Evolutionary conservation across 1,139 yeast species (phyloP).

Genomic region (Pichia sp.): DNA sequence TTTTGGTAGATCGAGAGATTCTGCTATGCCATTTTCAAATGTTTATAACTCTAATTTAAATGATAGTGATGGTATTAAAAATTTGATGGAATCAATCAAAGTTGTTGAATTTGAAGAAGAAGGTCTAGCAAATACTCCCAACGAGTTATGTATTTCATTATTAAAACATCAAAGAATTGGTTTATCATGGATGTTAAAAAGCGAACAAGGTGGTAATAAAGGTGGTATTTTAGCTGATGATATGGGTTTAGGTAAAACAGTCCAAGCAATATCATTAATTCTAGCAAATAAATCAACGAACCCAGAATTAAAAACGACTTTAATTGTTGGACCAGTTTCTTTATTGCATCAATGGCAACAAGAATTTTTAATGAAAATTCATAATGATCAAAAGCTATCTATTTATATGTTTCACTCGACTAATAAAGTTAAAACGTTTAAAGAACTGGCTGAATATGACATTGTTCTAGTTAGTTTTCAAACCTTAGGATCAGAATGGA

Average conservation of each 20-base stretch:
- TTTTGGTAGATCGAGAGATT: background rate
- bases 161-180: slow-evolving; percentile 86
- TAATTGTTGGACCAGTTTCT: slow-evolving; percentile 82
- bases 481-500: slow-evolving; percentile 63
- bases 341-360: slow-evolving; percentile 78
- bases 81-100: slow-evolving; percentile 59
- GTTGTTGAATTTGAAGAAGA: slow-evolving; percentile 48
- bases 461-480: slow-evolving; percentile 75
- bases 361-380: slow-evolving; percentile 61
- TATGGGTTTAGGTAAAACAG: slow-evolving; percentile 92
- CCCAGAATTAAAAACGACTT: slow-evolving; percentile 44
- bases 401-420: slow-evolving; percentile 59
- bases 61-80: slow-evolving; percentile 41
- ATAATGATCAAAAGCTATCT: slow-evolving; percentile 38
- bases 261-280: slow-evolving; percentile 70
- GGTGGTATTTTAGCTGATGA: slow-evolving; percentile 92
- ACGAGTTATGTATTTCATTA: slow-evolving; percentile 54
- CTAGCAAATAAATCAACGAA: slow-evolving; percentile 43
- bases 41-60: slow-evolving; percentile 3
- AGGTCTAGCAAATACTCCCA: slow-evolving; percentile 63
- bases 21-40: slow-evolving; percentile 6
- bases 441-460: slow-evolving; percentile 51
- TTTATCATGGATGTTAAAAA: slow-evolving; percentile 68
- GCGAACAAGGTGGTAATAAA: slow-evolving; percentile 50
- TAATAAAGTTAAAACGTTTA: slow-evolving; percentile 37